Evolutionary conservation across 495 filamentous ascomycete species (phyloP), one percentile per base, ranked within the genome.

Genomic region (Penicillium angulare): DNA sequence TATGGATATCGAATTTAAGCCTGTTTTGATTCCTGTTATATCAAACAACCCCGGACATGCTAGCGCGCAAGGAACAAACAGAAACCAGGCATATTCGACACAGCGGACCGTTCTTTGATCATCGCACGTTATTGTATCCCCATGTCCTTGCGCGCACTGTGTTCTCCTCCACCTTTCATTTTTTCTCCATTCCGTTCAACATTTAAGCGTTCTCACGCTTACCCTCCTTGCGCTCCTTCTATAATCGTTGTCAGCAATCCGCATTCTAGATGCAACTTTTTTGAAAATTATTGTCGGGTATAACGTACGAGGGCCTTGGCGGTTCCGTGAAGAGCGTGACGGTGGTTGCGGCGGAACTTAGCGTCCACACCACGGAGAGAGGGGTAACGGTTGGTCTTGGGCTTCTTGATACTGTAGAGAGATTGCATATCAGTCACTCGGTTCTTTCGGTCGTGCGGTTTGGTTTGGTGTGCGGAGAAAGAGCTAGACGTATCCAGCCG

Each of bases 261-360:
- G 21, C 3, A 39, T 9, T 18, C 24, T 38, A 38, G 3, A 39
- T 16, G 8, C n/a, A n/a, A n/a, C n/a, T n/a, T n/a, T n/a, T n/a
- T n/a, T n/a, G n/a, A n/a, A n/a, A n/a, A n/a, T n/a, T n/a, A n/a
- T n/a, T 47, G 50, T 31, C 16, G 49, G 47, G 43, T 60, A n/a
- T 36, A 54, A 84, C 90, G 67, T 86, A 98, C 93, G 79, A 99
- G 77, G 68, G 95, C 95, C 82, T 87, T 95, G 82, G 88, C 89
- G 63, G 95, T 99, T 68, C 93, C 93, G 78, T 97, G 95, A 24
- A 97, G 89, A 70, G 95, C 95, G 85, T 97, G 92, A 68, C 90
- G 88, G 80, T 98, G 95, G 82, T 98, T 98, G 77, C 93, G 84
- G 74, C 93, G 86, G 84, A 97, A 98, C 85, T 98, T 98, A 71